phyloP scores from a whole-genome alignment of 1,139 yeast genomes.

The Suhomyces chickasaworum region DNA sequence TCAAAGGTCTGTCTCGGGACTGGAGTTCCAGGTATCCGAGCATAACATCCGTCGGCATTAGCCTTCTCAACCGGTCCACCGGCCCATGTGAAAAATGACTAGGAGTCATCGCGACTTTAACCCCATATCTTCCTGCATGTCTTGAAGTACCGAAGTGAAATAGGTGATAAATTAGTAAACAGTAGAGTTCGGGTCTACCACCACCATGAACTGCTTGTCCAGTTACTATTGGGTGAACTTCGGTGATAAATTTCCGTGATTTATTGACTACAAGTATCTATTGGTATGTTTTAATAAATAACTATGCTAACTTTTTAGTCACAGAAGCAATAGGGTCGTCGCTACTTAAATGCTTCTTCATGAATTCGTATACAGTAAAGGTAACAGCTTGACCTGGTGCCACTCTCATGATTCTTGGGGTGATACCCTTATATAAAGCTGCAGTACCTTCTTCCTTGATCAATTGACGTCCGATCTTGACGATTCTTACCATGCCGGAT shows the following conservation, averaged over 20 bases:
- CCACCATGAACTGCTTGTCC: no score
- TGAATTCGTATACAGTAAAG: conserved; percentile 91
- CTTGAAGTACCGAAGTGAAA: no score
- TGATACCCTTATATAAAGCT: conserved; percentile 94
- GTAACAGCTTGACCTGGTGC: conserved; percentile 99
- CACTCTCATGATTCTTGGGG: conserved; percentile 98
- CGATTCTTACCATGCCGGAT: conserved; percentile 73
- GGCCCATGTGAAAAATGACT: conserved; percentile 12
- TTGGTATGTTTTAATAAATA: conserved; percentile 7
- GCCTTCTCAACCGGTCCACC: not conserved
- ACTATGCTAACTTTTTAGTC: conserved; percentile 26
- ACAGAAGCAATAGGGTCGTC: conserved; percentile 26
- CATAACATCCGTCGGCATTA: not conserved
- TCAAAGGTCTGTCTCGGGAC: not conserved
- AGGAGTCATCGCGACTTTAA: conserved; percentile 10
- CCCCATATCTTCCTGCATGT: not conserved
- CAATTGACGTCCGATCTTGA: conserved; percentile 78
- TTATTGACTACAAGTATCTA: not conserved
- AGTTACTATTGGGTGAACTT: no score
- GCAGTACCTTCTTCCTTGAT: conserved; percentile 85
- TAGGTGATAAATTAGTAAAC: no score
- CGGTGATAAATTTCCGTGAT: no score
- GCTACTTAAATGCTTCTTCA: conserved; percentile 65
- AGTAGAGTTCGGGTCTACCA: no score
- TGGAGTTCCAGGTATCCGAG: not conserved